Percentiles rank a stretch among this genome's conserved stretches.
These are phyloP conservation scores for Cordyceps tenuipes DNA, from an alignment of 2,329 filamentous ascomycete species.

Conservation along the genomic window DNA sequence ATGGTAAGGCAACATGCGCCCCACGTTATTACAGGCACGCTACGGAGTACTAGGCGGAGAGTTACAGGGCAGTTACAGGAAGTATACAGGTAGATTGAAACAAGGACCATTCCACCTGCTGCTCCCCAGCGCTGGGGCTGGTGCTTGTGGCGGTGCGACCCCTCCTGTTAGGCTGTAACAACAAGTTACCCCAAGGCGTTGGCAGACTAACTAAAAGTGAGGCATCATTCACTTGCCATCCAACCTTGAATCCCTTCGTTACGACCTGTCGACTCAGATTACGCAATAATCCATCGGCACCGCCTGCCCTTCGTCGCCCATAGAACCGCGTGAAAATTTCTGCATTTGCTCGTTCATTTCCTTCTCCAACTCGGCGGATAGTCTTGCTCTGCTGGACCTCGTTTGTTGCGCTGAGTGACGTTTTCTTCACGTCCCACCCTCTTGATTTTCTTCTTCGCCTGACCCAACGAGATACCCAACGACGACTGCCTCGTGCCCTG, in stretches of 20 bases:
- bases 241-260: background rate
- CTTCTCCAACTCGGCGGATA: background rate
- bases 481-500: background rate
- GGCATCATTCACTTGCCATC: conserved; percentile 5
- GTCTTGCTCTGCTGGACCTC: background rate
- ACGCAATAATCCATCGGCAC: background rate
- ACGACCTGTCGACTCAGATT: background rate
- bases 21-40: too few species aligned
- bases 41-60: background rate
- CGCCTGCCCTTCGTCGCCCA: background rate
- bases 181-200: background rate
- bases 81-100: background rate
- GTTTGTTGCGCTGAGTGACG: background rate
- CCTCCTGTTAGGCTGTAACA: background rate
- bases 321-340: background rate
- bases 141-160: conserved; percentile 4
- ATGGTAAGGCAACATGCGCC: too few species aligned
- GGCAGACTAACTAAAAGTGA: background rate
- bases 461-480: background rate
- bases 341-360: background rate
- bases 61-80: background rate
- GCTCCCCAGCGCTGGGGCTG: background rate
- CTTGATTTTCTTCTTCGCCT: background rate
- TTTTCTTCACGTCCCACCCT: background rate
- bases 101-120: background rate